Percentiles rank a stretch among this genome's conserved stretches.
Conservation (phyloP, 2,329 filamentous ascomycete species). For the Cryoendolithus antarcticus region DNA sequence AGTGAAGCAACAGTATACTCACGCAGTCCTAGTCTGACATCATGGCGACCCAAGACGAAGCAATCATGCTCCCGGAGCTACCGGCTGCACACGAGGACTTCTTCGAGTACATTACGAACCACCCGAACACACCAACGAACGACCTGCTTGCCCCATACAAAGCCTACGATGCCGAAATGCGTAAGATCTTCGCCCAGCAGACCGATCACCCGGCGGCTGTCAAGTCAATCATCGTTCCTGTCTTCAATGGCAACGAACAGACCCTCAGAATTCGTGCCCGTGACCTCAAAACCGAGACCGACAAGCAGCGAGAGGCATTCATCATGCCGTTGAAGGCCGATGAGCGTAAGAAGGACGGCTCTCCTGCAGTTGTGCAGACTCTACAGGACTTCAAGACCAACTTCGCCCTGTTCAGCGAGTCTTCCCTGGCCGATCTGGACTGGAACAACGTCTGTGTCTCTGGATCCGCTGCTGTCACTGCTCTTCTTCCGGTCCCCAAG, state of each 20-base stretch:
- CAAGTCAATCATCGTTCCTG: slow-evolving; percentile 51
- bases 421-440: slow-evolving; percentile 59
- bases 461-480: slow-evolving; percentile 70
- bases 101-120: slow-evolving; percentile 41
- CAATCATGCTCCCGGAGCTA: slow-evolving; percentile 21
- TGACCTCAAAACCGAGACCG: slow-evolving; percentile 43
- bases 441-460: slow-evolving; percentile 76
- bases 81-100: slow-evolving; percentile 30
- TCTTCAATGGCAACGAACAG: slow-evolving; percentile 45
- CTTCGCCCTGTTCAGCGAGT: slow-evolving; percentile 73
- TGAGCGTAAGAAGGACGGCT: slow-evolving; percentile 49
- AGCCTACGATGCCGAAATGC: slow-evolving; percentile 53
- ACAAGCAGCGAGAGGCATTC: slow-evolving; percentile 50
- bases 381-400: slow-evolving; percentile 64
- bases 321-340: slow-evolving; percentile 55
- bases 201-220: slow-evolving; percentile 46
- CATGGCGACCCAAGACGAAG: slow-evolving; percentile 7
- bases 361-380: slow-evolving; percentile 54
- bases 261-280: slow-evolving; percentile 52
- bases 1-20: no score
- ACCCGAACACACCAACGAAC: slow-evolving; percentile 41
- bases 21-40: no score
- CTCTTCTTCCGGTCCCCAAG: slow-evolving; percentile 52
- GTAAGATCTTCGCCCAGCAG: slow-evolving; percentile 59
- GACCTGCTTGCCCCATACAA: slow-evolving; percentile 55